Evolutionary conservation across 768 basidiomycete genomes (phyloP), one percentile per base, ranked within the genome.

Genomic region (Kwoniella dendrophila): DNA sequence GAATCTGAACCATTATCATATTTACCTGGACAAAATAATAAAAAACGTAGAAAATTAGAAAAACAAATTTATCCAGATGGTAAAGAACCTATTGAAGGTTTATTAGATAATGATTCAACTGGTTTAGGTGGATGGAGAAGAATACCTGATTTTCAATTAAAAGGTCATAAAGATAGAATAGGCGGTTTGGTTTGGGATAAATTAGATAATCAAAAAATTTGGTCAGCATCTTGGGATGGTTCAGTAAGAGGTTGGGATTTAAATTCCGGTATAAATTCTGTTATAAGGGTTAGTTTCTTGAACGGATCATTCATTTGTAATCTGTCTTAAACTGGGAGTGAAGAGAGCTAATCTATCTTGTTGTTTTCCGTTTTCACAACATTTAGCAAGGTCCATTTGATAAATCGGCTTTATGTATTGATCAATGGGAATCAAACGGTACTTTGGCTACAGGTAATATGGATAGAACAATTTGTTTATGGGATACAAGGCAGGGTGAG

Each of bases 161-260:
- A 89, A 67, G 90, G 89, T 0, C 96, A 98, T 77, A 87, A 87
- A 0, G 88, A 84, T 20, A 83, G 90, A 12, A 88, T 97, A 1
- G 92, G 91, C 4, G 86, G 84, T 34, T 87, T 85, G 3, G 72
- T 85, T 0, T 94, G 90, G 80, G 78, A 79, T 11, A 73, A 75
- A 2, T 67, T 68, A 38, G 82, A 79, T 62, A 40, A 43, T 22
- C 64, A 73, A 59, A 52, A 40, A 54, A 72, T 53, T 63, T 79
- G 58, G 92, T 87, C 29, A 86, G 86, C 64, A 72, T 90, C 90
- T 0, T 90, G 91, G 73, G 94, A 96, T 79, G 95, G 93, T 29
- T 91, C 91, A 0, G 86, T 97, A 4, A 83, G 92, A 24, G 81
- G 83, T 1, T 99, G 95, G 95, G 92, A 96, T 72, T 82, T 88